Evolutionary conservation across 768 basidiomycete genomes (phyloP).

Genomic region (Agaricus sinodeliciosus): DNA sequence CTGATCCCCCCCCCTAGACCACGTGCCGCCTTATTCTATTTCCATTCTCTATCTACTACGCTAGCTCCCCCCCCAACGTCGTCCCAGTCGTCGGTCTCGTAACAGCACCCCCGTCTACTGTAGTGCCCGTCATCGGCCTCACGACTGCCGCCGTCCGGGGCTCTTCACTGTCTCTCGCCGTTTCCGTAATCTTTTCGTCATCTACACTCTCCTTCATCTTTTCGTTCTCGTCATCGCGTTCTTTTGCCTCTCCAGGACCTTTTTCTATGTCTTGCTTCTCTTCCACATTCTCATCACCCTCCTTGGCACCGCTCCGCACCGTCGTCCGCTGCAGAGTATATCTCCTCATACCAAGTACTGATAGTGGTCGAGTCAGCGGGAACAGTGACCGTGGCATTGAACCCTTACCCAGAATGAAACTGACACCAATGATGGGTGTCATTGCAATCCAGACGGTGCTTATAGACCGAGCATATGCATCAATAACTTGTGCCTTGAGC

Average conservation of each 20-base stretch:
- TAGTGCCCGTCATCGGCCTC: neutral
- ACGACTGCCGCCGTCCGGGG: neutral
- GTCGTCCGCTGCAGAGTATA: constrained; percentile 53
- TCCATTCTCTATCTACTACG: neutral
- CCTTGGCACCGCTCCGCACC: constrained; percentile 31
- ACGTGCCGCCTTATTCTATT: constrained; percentile 1
- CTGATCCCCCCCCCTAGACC: constrained; percentile 6
- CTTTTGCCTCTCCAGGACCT: neutral
- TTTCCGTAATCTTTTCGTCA: neutral
- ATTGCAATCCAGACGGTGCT: constrained; percentile 59
- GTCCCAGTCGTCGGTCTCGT: constrained; percentile 3
- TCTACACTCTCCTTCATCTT: neutral
- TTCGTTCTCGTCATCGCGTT: neutral
- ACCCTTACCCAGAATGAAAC: constrained; percentile 43
- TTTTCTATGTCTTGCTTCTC: constrained; percentile 17
- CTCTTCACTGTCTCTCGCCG: neutral
- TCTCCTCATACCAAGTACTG: constrained; percentile 50
- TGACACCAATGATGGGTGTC: constrained; percentile 49
- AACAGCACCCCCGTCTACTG: neutral
- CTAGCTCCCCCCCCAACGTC: neutral
- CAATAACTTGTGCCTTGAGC: constrained; percentile 41
- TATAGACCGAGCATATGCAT: constrained; percentile 61
- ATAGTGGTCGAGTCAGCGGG: neutral
- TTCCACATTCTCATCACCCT: constrained; percentile 10
- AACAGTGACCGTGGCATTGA: neutral